phyloP scores from a whole-genome alignment of 1,284 basidiomycete species.

The Ganoderma leucocontextum region DNA sequence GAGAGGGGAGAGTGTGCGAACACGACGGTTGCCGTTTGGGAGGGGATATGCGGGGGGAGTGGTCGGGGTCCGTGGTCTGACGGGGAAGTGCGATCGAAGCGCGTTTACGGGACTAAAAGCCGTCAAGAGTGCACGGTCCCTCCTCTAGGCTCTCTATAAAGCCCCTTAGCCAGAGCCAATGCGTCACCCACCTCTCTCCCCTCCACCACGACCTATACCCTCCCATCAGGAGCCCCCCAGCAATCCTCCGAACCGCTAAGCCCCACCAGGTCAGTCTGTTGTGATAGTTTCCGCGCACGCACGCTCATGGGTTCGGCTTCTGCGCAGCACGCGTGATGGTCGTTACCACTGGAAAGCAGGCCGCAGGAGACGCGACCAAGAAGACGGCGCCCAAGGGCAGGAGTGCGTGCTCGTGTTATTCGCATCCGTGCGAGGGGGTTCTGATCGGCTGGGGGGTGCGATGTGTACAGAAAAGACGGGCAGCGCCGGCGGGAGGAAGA shows the following conservation, averaged over 20 bases:
- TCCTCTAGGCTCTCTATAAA: slow-evolving; percentile 43
- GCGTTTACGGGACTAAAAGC: slow-evolving; percentile 39
- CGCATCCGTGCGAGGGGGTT: neutral
- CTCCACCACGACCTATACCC: slow-evolving; percentile 33
- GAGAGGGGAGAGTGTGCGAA: slow-evolving; percentile 14
- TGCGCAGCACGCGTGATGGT: slow-evolving; percentile 33
- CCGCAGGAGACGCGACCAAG: slow-evolving; percentile 35
- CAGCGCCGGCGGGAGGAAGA: slow-evolving; percentile 53
- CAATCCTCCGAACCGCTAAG: slow-evolving; percentile 22
- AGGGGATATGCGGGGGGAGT: slow-evolving; percentile 27
- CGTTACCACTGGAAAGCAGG: slow-evolving; percentile 34
- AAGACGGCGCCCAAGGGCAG: slow-evolving; percentile 31
- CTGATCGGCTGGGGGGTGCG: slow-evolving; percentile 31
- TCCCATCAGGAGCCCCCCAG: slow-evolving; percentile 20
- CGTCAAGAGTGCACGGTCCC: slow-evolving; percentile 38
- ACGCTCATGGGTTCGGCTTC: slow-evolving; percentile 19
- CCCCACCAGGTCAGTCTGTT: slow-evolving; percentile 28
- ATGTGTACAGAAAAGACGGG: slow-evolving; percentile 45
- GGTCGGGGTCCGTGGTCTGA: slow-evolving; percentile 34
- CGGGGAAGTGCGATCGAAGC: slow-evolving; percentile 41
- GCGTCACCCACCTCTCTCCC: slow-evolving; percentile 40
- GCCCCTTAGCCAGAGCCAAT: slow-evolving; percentile 39
- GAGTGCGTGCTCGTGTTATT: slow-evolving; percentile 25
- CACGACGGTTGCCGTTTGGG: slow-evolving; percentile 27
- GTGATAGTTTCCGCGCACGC: slow-evolving; percentile 13